Evolutionary conservation across 805 yeast species (phyloP), one percentile per base, ranked within the genome.

Genomic region (Lachancea sp.): DNA sequence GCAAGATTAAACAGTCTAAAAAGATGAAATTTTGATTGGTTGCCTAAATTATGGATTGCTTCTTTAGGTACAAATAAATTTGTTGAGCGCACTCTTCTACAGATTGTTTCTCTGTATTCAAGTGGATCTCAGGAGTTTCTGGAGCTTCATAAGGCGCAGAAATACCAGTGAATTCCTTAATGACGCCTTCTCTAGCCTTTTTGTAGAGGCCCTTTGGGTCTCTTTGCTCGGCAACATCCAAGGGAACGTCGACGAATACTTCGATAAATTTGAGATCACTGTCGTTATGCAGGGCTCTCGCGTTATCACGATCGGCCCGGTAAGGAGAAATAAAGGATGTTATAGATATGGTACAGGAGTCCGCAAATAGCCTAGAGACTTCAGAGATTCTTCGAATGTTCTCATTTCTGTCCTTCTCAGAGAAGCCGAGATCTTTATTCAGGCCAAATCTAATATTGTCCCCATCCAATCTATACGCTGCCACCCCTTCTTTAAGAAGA

Each of bases 101-200:
- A 29, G 83, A 65, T 40, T 71, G 67, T 53, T 77, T 71, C 58
- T 83, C 81, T 43, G 90, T 86, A 52, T 75, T 76, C 59, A 89
- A 67, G 58, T 82, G 89, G 45, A 89, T 71, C 67, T 89, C 97
- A 20, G 97, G 86, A 25, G 65, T 56, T 51, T 74, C 82, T 37
- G 97, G 97, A 3, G 84, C 92, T 70, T 89, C 97, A 63, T 89
- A 89, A 28, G 97, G 97, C 8, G 96, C 97, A 49, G 88, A 80
- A 43, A 89, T 83, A 42, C 97, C 97, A 12, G 97, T 89, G 69
- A 89, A 89, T 59, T 89, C 95, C 66, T 85, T 85, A 63, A 89
- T 89, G 46, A 83, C 69, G 25, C 97, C 97, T 57, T 88, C 92
- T 64, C 97, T 79, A 13, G 97, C 97, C 74, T 90, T 90, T 67